These are phyloP conservation scores for Pythium oligandrum DNA, from an alignment of 352 stramenopile genomes.

Conservation along the genomic window DNA sequence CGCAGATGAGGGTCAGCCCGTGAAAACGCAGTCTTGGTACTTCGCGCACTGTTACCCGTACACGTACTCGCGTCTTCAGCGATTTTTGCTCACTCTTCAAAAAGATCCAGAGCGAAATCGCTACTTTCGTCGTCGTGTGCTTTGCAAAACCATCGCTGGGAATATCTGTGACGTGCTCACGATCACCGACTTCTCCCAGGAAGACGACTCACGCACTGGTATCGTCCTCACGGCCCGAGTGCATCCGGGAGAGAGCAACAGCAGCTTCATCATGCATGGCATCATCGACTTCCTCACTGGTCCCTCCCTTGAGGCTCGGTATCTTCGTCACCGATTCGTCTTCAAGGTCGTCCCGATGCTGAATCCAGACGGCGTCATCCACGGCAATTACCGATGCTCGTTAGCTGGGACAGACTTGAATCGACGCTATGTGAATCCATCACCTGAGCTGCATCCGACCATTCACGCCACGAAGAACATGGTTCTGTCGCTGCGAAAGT, in stretches of 20 bases:
- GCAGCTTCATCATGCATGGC: slow-evolving; percentile 88
- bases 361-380: slow-evolving; percentile 91
- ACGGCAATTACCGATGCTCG: slow-evolving; percentile 89
- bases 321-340: slow-evolving; percentile 78
- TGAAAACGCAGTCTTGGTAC: slow-evolving; percentile 30
- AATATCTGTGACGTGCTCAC: slow-evolving; percentile 88
- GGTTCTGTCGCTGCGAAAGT: slow-evolving; percentile 42
- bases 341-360: slow-evolving; percentile 93
- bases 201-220: slow-evolving; percentile 49
- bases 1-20: slow-evolving; percentile 8
- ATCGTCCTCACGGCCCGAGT: slow-evolving; percentile 83
- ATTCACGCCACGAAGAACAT: slow-evolving; percentile 75
- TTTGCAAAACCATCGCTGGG: slow-evolving; percentile 80
- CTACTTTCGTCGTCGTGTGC: slow-evolving; percentile 48
- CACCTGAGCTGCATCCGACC: slow-evolving; percentile 58
- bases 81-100: slow-evolving; percentile 45
- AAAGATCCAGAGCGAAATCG: slow-evolving; percentile 40
- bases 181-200: slow-evolving; percentile 75
- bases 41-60: slow-evolving; percentile 87
- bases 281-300: slow-evolving; percentile 86
- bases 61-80: slow-evolving; percentile 74
- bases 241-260: slow-evolving; percentile 88
- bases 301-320: slow-evolving; percentile 53
- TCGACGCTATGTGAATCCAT: slow-evolving; percentile 59
- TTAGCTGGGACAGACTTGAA: slow-evolving; percentile 88